phyloP scores from a whole-genome alignment of 495 filamentous ascomycete species.

The Aspergillus steynii region DNA sequence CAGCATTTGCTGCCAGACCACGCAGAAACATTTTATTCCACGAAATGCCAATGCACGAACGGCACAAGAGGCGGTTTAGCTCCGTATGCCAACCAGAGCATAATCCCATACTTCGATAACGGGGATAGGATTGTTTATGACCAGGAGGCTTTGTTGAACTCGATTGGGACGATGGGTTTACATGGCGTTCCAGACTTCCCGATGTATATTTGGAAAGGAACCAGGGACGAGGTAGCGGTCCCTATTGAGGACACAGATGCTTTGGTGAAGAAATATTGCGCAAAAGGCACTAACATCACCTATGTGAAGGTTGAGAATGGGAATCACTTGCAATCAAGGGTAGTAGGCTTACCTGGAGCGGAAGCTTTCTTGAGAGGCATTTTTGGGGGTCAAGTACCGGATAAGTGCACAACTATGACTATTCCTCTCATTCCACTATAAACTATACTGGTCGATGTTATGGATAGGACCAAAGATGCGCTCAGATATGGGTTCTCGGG shows the following conservation, averaged over 20 bases:
- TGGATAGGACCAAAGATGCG: too few relatives aligned
- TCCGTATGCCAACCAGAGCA: background rate
- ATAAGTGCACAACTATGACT: background rate
- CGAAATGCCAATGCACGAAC: background rate
- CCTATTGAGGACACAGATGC: slow-evolving; percentile 36
- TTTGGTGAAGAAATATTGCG: slow-evolving; percentile 36
- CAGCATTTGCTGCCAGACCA: slow-evolving; percentile 1
- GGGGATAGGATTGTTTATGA: background rate
- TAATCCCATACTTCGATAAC: slow-evolving; percentile 7
- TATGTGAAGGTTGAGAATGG: background rate
- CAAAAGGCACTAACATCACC: background rate
- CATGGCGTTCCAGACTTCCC: slow-evolving; percentile 47
- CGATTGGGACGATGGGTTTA: slow-evolving; percentile 39
- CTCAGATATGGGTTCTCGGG: too few relatives aligned
- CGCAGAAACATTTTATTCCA: background rate
- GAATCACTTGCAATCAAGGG: background rate
- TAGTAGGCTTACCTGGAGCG: background rate
- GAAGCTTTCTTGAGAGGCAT: background rate
- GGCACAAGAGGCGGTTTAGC: background rate
- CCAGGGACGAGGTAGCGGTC: slow-evolving; percentile 38
- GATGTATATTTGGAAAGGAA: slow-evolving; percentile 48
- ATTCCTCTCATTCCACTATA: background rate
- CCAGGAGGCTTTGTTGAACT: slow-evolving; percentile 15
- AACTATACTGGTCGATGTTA: too few relatives aligned
- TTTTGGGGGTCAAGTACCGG: background rate